Evolutionary conservation across 192 early-diverging fungal species (phyloP), one percentile per base, ranked within the genome.

Genomic region (Borealophlyctis nickersoniae): DNA sequence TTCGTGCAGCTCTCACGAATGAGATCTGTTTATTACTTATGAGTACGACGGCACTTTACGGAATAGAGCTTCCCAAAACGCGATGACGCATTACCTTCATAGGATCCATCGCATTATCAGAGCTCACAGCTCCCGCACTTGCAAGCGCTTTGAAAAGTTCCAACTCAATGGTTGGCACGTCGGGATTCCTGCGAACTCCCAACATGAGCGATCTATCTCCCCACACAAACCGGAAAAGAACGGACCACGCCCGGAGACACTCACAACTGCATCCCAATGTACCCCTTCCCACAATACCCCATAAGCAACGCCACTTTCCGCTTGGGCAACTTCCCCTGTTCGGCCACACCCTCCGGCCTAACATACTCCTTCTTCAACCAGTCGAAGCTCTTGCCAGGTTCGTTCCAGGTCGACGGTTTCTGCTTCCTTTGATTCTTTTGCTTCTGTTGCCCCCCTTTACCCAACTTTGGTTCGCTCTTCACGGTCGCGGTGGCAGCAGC

Each of bases 231-330:
- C 19, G 55, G 9, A 19, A 56, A 48, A 13, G 45, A 48, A n/a
- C 45, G 45, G n/a, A 48, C 11, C 45, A 48, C 11, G 11, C n/a
- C 45, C 45, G 24, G 11, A 49, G 0, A 31, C 27, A 67, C 80
- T 68, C 81, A 90, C 88, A 94, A 81, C 71, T 99, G 97, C 93
- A 96, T 93, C 22, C 98, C 98, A 62, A 90, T 85, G 82, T 92
- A 99, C 1, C 91, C 96, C 33, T 93, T 91, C 1, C 98, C 98
- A 69, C 91, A 92, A 74, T 89, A 99, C 13, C 92, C 90, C 75
- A 99, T 81, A 54, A 99, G 61, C 9, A 98, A 72, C 0, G 93
- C 95, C 11, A 95, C 88, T 39, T 92, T 90, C 45, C 85, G 80
- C 75, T 99, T 99, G 24, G 96, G 94, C 30, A 34, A 39, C 16